Evolutionary conservation across 768 basidiomycete species (phyloP), one percentile per base, ranked within the genome.

Genomic region (Boletus vinaceobasis): DNA sequence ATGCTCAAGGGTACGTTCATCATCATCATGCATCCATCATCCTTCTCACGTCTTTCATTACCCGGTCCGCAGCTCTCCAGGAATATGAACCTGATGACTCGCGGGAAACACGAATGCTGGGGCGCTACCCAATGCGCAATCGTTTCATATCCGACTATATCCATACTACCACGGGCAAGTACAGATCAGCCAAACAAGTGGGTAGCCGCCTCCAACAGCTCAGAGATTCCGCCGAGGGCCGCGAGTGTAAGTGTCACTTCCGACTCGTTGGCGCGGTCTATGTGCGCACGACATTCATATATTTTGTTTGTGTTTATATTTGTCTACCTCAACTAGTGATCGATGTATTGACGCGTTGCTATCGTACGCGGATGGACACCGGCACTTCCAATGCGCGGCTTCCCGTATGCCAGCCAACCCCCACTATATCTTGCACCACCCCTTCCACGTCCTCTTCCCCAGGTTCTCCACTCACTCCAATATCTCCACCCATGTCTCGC

Each of bases 61-160:
- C 57, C 37, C 19, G 54, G 38, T 45, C 14, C 23, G 48, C 64
- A 90, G 87, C 85, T n/a, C 66, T 81, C 83, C 53, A 83, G 81
- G 67, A 82, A 79, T 90, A 90, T 62, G 78, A 81, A 52, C 88
- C 87, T 31, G 82, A 85, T 57, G 84, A 88, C 63, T 85, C 85
- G 15, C 75, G 86, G 66, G 86, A 88, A 65, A 86, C 87, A 38
- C 76, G 85, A 51, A 79, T 86, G 17, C 79, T 90, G 4, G 87
- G 87, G 23, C 80, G 88, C 48, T 89, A 86, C 65, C 88, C 88
- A 36, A 82, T 87, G 78, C 78, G 88, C 53, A 90, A 90, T 71
- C 79, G 85, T 44, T 90, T 89, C 71, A 87, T 90, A 58, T 87
- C 88, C 48, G 86, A 90, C 59, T 84, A 86, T 71, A 89, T 90